Conservation (phyloP, 371 early-diverging fungal genomes). For the Mucor lusitanicus region DNA sequence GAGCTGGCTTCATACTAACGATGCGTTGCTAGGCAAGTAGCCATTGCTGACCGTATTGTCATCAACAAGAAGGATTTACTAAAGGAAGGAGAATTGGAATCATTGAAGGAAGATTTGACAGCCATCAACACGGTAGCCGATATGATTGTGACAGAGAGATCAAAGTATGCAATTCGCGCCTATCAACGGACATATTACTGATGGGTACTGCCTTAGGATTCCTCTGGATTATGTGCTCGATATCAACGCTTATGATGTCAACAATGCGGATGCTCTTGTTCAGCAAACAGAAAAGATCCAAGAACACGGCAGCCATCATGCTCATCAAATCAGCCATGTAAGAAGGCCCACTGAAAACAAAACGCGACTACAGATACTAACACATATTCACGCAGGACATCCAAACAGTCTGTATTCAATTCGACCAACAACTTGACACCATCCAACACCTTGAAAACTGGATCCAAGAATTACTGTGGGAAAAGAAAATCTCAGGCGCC, state of each 20-base stretch:
- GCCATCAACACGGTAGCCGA: slow-evolving; percentile 68
- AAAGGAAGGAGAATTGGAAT: slow-evolving; percentile 38
- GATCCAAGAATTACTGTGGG: slow-evolving; percentile 94
- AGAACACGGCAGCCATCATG: slow-evolving; percentile 29
- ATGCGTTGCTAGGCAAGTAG: slow-evolving; percentile 75
- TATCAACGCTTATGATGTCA: slow-evolving; percentile 73
- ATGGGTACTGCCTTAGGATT: slow-evolving; percentile 39
- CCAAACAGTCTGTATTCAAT: slow-evolving; percentile 56
- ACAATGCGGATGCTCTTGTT: slow-evolving; percentile 35
- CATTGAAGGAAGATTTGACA: slow-evolving; percentile 54
- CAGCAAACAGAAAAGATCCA: slow-evolving; percentile 36
- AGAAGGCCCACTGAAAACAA: not conserved
- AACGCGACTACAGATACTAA: not conserved
- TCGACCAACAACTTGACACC: slow-evolving; percentile 35
- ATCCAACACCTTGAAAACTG: slow-evolving; percentile 71
- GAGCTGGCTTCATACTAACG: not conserved
- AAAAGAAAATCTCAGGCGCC: slow-evolving; percentile 59
- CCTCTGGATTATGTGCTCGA: slow-evolving; percentile 76
- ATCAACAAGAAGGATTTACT: slow-evolving; percentile 95
- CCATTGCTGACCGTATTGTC: slow-evolving; percentile 92
- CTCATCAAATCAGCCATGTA: slow-evolving; percentile 52
- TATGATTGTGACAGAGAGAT: slow-evolving; percentile 55
- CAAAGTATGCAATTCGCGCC: slow-evolving; percentile 37
- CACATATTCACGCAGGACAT: slow-evolving; percentile 37
- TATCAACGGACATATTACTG: not conserved